Base-by-base conservation (phyloP, 225 moss, liverwort and hornwort species). In the Ulota crispa region DNA sequence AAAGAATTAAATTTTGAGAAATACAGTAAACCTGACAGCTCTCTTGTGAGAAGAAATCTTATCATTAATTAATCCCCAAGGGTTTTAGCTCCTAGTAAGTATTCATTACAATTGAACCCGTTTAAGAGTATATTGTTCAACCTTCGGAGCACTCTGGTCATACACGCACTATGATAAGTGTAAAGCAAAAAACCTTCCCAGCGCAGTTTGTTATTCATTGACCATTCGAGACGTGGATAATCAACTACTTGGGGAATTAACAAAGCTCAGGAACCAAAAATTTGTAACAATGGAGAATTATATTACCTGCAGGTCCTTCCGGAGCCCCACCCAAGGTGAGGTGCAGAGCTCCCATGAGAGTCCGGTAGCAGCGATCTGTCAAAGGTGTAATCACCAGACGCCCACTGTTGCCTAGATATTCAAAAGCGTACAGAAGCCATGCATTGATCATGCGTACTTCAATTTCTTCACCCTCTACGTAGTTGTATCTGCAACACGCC, bases 391-490 rank as follows among this genome's bases (percentile, higher is more conserved):
- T 95, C 50, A 95, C 94, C 9, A 95, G 11, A 12, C 94, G 90
- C 43, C 90, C 78, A 84, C 92, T 95, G 36, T 95, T 95, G 64
- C 94, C 94, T 16, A 95, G 78, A 70, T 95, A 95, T 37, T 95
- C 94, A 73, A 92, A 95, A 57, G 93, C 93, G 7, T 95, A 95
- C n/a, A 81, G 18, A 65, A 95, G 83, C 84, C 85, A 89, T 14
- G 94, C 94, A 82, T 93, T 95, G 64, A 95, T 92, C 94, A 95
- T 95, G 14, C 89, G 84, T n/a, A 95, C 93, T 84, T 93, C 86
- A 76, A 95, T 93, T 0, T 85, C 75, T 26, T 75, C 75, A 14
- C 77, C 86, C 0, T 87, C 92, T 6, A 85, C 0, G 7, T 89
- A 95, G 21, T 85, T 87, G 73, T 95, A 95, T 83, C 94, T 95